A percentile compares a stretch with the other conserved stretches of the same genome.
phyloP scores from a whole-genome alignment of 306 rosid species.

The Fragaria nilgerrensis region DNA sequence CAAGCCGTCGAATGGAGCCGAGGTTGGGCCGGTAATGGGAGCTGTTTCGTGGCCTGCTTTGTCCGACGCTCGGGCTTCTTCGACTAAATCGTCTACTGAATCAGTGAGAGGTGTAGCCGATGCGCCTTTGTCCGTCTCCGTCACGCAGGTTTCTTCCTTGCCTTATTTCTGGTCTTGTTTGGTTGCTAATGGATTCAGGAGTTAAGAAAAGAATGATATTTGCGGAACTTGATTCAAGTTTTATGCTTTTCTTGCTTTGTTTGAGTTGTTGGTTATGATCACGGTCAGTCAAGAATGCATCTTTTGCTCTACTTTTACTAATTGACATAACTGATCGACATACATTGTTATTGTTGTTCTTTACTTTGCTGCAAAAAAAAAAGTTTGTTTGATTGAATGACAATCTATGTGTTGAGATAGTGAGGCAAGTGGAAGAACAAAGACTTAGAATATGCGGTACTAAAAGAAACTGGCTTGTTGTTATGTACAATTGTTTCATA shows the following conservation, averaged over 20 bases:
- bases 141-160: slow-evolving; percentile 55
- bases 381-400: not conserved
- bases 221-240: not conserved
- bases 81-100: slow-evolving; percentile 50
- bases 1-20: slow-evolving; percentile 60
- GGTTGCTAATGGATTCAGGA: not conserved
- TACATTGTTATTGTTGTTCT: not conserved
- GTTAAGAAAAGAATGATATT: not conserved
- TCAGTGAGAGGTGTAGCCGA: slow-evolving; percentile 51
- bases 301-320: not conserved
- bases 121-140: slow-evolving; percentile 44
- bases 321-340: not conserved
- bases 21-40: slow-evolving; percentile 64
- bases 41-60: slow-evolving; percentile 69
- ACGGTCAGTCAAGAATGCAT: not conserved
- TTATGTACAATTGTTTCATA: not conserved
- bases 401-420: not conserved
- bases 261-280: not conserved
- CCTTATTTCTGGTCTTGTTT: not conserved
- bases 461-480: not conserved
- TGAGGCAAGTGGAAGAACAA: not conserved
- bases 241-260: not conserved
- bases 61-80: slow-evolving; percentile 50
- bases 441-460: not conserved
- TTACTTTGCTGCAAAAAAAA: not conserved